A percentile compares a stretch with the other conserved stretches of the same genome.
Conservation (phyloP, 345 rosid genomes). For the Syzygium jambos region DNA sequence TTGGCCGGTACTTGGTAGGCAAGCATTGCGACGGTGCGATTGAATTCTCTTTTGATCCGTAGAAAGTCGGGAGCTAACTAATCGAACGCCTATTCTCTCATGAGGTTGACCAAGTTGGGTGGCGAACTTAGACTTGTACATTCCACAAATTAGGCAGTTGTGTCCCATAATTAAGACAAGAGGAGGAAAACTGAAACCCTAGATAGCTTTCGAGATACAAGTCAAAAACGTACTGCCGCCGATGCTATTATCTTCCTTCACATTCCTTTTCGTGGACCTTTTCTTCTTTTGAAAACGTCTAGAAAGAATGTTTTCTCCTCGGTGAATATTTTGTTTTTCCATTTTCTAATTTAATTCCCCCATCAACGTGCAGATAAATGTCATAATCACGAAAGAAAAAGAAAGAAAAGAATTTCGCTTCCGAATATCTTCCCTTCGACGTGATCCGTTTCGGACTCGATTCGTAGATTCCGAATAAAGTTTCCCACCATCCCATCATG, state of each 20-base stretch:
- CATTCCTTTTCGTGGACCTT: not conserved
- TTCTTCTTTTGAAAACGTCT: not conserved
- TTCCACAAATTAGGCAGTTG: not conserved
- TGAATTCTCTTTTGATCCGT: not conserved
- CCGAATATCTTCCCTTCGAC: not conserved
- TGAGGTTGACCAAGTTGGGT: not conserved
- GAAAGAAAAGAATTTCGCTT: not conserved
- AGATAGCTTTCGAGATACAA: not conserved
- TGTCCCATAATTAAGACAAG: not conserved
- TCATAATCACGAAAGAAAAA: not conserved
- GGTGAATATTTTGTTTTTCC: not conserved
- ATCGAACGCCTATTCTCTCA: not conserved
- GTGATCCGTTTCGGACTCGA: not conserved
- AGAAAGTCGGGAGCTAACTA: not conserved
- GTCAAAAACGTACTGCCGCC: not conserved
- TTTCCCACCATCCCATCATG: not conserved
- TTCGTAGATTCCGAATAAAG: not conserved
- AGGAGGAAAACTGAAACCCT: not conserved
- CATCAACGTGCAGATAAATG: not conserved
- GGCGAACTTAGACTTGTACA: not conserved
- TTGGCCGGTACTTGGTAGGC: not conserved
- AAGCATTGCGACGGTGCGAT: not conserved
- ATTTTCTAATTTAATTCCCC: not conserved
- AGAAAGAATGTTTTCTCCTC: not conserved
- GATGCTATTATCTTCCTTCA: not conserved